Evolutionary conservation across 2,329 filamentous ascomycete genomes (phyloP).

Genomic region (Aspergillus sp.): DNA sequence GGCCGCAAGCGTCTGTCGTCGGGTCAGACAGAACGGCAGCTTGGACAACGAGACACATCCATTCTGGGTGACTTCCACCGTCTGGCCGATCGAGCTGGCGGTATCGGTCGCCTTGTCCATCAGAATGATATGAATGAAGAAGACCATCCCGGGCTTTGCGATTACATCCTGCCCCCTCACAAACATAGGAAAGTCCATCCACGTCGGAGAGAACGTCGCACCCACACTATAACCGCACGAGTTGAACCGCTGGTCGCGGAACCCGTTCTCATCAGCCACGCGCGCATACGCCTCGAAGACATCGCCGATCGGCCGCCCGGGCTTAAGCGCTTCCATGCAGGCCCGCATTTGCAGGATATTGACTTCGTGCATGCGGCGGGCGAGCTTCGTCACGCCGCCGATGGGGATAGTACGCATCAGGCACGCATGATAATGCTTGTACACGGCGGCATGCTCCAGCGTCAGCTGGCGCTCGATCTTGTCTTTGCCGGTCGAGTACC

Average conservation of each 20-base stretch:
- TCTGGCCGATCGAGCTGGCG: slow-evolving; percentile 32
- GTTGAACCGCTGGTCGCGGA: slow-evolving; percentile 29
- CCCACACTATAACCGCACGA: slow-evolving; percentile 29
- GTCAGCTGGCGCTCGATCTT: slow-evolving; percentile 32
- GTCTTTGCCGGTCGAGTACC: slow-evolving; percentile 30
- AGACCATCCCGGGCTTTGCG: slow-evolving; percentile 29
- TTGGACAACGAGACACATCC: slow-evolving; percentile 32
- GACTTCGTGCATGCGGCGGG: slow-evolving; percentile 24
- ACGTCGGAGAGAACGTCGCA: slow-evolving; percentile 25
- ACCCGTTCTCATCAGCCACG: slow-evolving; percentile 30
- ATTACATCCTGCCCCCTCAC: slow-evolving; percentile 16
- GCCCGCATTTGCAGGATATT: slow-evolving; percentile 29
- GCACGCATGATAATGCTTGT: slow-evolving; percentile 35
- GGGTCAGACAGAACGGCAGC: slow-evolving; percentile 30
- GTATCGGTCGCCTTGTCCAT: slow-evolving; percentile 36
- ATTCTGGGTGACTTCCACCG: slow-evolving; percentile 25
- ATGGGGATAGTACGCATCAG: slow-evolving; percentile 33
- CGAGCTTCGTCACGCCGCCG: slow-evolving; percentile 25
- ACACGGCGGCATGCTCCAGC: slow-evolving; percentile 31
- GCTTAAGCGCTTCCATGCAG: slow-evolving; percentile 25
- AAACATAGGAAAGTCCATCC: slow-evolving; percentile 22
- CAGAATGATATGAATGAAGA: slow-evolving; percentile 35
- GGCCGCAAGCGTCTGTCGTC: slow-evolving; percentile 32
- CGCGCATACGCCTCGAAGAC: slow-evolving; percentile 28
- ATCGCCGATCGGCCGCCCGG: slow-evolving; percentile 24